phyloP scores from a whole-genome alignment of 2,329 filamentous ascomycete genomes.

The Sporothrix globosa region DNA sequence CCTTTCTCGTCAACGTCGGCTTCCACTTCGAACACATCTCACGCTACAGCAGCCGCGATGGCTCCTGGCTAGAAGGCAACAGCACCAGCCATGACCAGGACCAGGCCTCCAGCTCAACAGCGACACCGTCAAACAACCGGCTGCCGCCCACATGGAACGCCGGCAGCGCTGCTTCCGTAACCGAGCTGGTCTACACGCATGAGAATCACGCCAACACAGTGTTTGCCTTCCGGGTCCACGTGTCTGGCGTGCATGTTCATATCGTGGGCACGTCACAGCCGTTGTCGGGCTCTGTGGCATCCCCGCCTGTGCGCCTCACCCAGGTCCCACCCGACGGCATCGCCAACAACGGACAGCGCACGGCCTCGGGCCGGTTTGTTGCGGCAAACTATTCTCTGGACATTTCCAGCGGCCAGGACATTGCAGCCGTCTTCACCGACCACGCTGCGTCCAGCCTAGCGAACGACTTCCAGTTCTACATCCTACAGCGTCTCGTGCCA shows the following conservation, averaged over 20 bases:
- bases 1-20: slow-evolving; percentile 76
- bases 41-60: not conserved
- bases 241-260: not conserved
- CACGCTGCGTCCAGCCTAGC: not conserved
- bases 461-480: not conserved
- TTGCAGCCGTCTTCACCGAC: not conserved
- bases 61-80: not conserved
- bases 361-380: not conserved
- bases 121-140: not conserved
- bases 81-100: not conserved
- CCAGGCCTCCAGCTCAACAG: not conserved
- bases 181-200: not conserved
- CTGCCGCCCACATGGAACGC: not conserved
- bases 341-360: not conserved
- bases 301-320: not conserved
- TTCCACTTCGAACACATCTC: slow-evolving; percentile 56
- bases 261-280: not conserved
- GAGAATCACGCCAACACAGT: not conserved
- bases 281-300: not conserved
- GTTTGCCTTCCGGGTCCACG: not conserved
- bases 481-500: not conserved
- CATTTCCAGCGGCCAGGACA: not conserved
- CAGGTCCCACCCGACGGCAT: not conserved
- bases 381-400: not conserved
- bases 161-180: not conserved